Conservation (phyloP, 2,329 filamentous ascomycete genomes). For the Hymenoscyphus scutula region DNA sequence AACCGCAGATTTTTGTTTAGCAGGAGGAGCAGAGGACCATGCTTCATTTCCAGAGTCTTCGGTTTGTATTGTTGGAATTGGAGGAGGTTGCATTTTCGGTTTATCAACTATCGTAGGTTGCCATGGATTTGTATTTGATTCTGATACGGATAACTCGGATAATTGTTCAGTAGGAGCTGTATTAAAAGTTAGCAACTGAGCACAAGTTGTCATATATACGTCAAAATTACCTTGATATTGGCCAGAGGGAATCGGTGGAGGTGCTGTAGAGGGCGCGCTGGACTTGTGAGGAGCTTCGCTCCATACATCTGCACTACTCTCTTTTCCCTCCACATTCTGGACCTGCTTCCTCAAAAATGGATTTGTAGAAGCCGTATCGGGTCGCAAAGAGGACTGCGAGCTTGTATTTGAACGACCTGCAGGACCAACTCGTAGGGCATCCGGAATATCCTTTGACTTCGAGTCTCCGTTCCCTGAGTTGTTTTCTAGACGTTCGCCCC, state of each 20-base stretch:
- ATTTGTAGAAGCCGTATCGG: conserved; percentile 29
- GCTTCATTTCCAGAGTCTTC: conserved; percentile 33
- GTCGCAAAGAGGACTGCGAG: conserved; percentile 27
- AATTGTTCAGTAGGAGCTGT: conserved; percentile 25
- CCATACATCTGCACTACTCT: conserved; percentile 34
- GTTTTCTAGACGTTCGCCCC: conserved; percentile 19
- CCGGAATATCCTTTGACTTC: conserved; percentile 24
- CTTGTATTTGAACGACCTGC: conserved; percentile 24
- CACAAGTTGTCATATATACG: not conserved
- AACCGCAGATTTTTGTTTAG: conserved; percentile 15
- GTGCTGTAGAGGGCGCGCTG: conserved; percentile 14
- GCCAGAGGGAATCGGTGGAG: conserved; percentile 22
- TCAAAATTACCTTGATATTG: conserved; percentile 22
- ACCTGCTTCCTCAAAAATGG: conserved; percentile 32
- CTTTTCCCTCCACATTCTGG: conserved; percentile 22
- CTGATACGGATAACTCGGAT: conserved; percentile 27
- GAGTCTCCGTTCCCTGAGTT: not conserved
- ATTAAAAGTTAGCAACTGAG: conserved; percentile 10
- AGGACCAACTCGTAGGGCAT: conserved; percentile 31
- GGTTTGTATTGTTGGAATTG: conserved; percentile 21
- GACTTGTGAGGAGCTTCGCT: conserved; percentile 21
- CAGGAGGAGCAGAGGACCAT: conserved; percentile 26
- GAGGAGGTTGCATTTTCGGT: conserved; percentile 16
- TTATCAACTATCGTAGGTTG: conserved; percentile 29
- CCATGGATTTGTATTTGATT: conserved; percentile 35